Conservation (phyloP, 148 eudicot genomes). For the Rhododendron ferrugineum region DNA sequence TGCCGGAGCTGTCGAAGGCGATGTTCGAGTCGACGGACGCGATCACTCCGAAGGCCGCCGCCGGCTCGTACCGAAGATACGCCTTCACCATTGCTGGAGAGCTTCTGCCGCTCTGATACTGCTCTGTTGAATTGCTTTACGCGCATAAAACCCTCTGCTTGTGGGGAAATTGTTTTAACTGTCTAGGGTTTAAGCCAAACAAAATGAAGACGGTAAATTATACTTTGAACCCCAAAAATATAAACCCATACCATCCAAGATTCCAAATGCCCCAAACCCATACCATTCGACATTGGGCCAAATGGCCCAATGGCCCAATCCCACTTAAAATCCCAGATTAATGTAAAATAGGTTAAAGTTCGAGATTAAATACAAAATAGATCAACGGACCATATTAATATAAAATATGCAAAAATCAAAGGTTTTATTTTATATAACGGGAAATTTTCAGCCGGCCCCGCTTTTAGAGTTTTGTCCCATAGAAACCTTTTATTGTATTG, state of each 20-base stretch:
- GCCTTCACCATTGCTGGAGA: conserved; percentile 67
- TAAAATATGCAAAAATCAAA: too few relatives aligned
- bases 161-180: not conserved
- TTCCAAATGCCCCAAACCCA: not conserved
- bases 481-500: too few relatives aligned
- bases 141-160: not conserved
- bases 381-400: too few relatives aligned
- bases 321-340: too few relatives aligned
- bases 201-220: not conserved
- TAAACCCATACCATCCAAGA: not conserved
- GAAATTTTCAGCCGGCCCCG: too few relatives aligned
- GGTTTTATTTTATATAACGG: too few relatives aligned
- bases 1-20: conserved; percentile 65
- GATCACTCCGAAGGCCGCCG: conserved; percentile 77
- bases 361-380: too few relatives aligned
- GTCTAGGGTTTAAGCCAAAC: not conserved
- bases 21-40: conserved; percentile 69
- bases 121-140: not conserved
- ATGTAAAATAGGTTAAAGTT: too few relatives aligned
- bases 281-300: too few relatives aligned
- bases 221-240: not conserved
- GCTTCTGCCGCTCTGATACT: not conserved
- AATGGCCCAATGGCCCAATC: too few relatives aligned
- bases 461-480: too few relatives aligned
- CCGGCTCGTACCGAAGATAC: conserved; percentile 75